Conservation (phyloP, 2,329 filamentous ascomycete species). For the Trichoderma aggressivum region DNA sequence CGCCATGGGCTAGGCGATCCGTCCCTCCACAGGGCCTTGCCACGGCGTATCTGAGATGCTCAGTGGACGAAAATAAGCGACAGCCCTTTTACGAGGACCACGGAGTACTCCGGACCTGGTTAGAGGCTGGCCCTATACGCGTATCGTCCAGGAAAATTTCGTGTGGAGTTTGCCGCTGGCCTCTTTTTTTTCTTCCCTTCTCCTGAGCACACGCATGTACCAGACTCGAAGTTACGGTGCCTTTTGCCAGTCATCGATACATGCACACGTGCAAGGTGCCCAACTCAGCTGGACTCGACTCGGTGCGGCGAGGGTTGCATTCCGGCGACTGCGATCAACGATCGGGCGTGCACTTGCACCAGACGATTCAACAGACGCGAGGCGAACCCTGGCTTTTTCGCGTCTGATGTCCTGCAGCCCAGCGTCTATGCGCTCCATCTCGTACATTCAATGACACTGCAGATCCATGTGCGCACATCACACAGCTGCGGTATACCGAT, state of each 20-base stretch:
- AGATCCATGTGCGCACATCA: neutral
- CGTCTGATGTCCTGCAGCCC: neutral
- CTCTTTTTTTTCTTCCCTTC: neutral
- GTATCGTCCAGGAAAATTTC: neutral
- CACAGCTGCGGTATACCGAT: neutral
- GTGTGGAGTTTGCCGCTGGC: neutral
- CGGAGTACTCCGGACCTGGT: slow-evolving; percentile 9
- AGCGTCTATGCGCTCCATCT: neutral
- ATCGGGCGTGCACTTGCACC: neutral
- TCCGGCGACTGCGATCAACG: neutral
- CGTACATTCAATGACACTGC: neutral
- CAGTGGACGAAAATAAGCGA: slow-evolving; percentile 3
- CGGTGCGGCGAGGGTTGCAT: neutral
- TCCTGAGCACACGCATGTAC: neutral
- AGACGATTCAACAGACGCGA: neutral
- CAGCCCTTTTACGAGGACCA: neutral
- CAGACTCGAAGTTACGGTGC: too few species aligned
- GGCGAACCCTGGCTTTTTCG: neutral
- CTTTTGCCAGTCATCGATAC: neutral
- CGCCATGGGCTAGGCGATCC: neutral
- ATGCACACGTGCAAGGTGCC: neutral
- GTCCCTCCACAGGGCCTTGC: slow-evolving; percentile 5
- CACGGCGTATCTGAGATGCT: neutral
- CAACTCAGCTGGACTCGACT: neutral
- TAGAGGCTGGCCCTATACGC: neutral